phyloP scores from a whole-genome alignment of 805 yeast genomes.

The Komagataella ulmi region DNA sequence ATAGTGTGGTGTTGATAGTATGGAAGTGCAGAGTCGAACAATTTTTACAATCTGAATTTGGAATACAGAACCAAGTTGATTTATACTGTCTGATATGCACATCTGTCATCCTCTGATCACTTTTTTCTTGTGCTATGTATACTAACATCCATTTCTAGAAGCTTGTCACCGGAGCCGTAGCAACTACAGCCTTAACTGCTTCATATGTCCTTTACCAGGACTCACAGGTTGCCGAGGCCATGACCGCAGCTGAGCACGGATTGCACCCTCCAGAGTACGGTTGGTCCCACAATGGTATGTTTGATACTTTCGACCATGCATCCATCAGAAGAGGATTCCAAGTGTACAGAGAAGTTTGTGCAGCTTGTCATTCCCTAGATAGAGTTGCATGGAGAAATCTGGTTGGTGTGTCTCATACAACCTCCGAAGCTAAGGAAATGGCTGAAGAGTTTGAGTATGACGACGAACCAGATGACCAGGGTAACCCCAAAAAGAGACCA shows the following conservation, averaged over 20 bases:
- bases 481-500: slow-evolving; percentile 94
- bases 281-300: slow-evolving; percentile 93
- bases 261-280: slow-evolving; percentile 86
- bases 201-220: slow-evolving; percentile 76
- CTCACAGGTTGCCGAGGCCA: slow-evolving; percentile 79
- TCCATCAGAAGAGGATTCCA: slow-evolving; percentile 98
- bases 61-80: no score
- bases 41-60: neutral
- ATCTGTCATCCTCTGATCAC: neutral
- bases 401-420: slow-evolving; percentile 92
- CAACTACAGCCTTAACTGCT: slow-evolving; percentile 67
- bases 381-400: slow-evolving; percentile 97
- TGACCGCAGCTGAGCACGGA: slow-evolving; percentile 99
- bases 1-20: neutral
- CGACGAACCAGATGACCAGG: slow-evolving; percentile 93
- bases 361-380: slow-evolving; percentile 95
- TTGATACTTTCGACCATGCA: slow-evolving; percentile 85
- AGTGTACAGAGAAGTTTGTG: slow-evolving; percentile 97
- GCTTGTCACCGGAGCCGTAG: slow-evolving; percentile 49
- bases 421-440: slow-evolving; percentile 81
- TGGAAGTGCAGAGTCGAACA: neutral
- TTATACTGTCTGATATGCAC: neutral
- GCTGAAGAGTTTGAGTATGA: slow-evolving; percentile 96
- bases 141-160: slow-evolving; percentile 19
- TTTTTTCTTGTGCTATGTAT: neutral